Percentiles rank a stretch among this genome's conserved stretches.
Conservation (phyloP, 2,329 filamentous ascomycete species). For the Drechslerella dactyloides region DNA sequence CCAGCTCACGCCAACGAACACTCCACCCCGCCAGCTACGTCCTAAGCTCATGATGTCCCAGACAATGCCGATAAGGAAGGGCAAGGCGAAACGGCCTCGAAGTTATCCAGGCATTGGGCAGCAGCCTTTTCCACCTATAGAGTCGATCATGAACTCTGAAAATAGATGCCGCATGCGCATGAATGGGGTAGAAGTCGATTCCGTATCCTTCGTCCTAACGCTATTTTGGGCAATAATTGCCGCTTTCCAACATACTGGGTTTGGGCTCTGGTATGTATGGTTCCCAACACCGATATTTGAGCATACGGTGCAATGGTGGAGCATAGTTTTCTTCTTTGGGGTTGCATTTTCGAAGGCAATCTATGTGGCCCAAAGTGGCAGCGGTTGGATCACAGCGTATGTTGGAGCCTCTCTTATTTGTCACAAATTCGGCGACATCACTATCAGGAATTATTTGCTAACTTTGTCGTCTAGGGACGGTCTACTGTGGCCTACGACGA, state of each 20-base stretch:
- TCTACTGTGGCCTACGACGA: slow-evolving; percentile 30
- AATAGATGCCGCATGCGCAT: slow-evolving; percentile 1
- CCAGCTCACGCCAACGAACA: slow-evolving; percentile 22
- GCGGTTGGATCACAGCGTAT: slow-evolving; percentile 38
- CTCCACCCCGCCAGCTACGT: slow-evolving; percentile 17
- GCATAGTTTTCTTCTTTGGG: slow-evolving; percentile 37
- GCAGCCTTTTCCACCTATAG: neutral
- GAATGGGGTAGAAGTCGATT: slow-evolving; percentile 30
- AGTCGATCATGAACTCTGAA: neutral
- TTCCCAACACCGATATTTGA: slow-evolving; percentile 41
- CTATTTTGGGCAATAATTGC: slow-evolving; percentile 27
- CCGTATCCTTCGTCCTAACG: slow-evolving; percentile 25
- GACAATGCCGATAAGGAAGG: slow-evolving; percentile 25
- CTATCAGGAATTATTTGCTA: neutral
- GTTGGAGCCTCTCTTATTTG: neutral
- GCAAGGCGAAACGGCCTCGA: slow-evolving; percentile 31
- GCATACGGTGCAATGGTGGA: slow-evolving; percentile 33
- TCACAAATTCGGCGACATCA: neutral
- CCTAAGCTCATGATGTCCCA: slow-evolving; percentile 38
- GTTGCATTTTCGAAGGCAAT: slow-evolving; percentile 40
- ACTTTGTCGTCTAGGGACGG: slow-evolving; percentile 23
- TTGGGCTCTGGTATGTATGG: slow-evolving; percentile 43
- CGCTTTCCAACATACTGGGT: slow-evolving; percentile 41
- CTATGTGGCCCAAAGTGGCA: slow-evolving; percentile 24
- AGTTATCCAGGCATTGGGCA: slow-evolving; percentile 26